Percentiles rank a stretch among this genome's conserved stretches.
phyloP scores from a whole-genome alignment of 2,329 filamentous ascomycete genomes.

The Phyllosticta ampelicida region DNA sequence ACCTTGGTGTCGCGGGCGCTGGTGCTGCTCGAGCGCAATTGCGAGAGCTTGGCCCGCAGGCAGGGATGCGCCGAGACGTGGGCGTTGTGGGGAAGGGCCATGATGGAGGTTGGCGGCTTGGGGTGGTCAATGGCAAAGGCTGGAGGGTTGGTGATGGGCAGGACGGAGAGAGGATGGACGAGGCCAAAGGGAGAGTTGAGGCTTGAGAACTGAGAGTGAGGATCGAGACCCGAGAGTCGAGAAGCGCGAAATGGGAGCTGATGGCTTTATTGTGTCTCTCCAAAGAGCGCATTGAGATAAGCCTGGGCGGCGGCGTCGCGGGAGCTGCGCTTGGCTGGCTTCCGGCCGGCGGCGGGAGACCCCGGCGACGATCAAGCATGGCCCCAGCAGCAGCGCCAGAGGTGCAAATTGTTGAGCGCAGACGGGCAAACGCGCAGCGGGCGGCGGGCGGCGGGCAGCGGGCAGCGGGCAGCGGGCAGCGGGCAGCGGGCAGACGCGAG shows the following conservation, averaged over 20 bases:
- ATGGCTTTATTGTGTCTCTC: background rate
- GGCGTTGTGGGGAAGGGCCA: constrained; percentile 42
- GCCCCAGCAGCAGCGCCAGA: background rate
- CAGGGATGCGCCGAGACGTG: constrained; percentile 82
- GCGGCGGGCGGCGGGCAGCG: too few species aligned
- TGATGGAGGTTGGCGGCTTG: constrained; percentile 11
- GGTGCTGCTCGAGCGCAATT: constrained; percentile 65
- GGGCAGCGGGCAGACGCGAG: too few species aligned
- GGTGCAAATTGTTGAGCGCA: background rate
- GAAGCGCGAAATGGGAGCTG: too few species aligned
- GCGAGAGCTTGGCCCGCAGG: constrained; percentile 76
- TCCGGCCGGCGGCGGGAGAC: constrained; percentile 1
- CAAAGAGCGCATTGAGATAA: background rate
- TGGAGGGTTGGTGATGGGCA: too few species aligned
- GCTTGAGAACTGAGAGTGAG: background rate
- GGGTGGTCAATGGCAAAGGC: too few species aligned
- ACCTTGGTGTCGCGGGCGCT: constrained; percentile 65
- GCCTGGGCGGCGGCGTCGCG: constrained; percentile 3
- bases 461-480: too few species aligned
- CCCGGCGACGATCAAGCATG: constrained; percentile 2
- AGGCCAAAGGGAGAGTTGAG: too few species aligned
- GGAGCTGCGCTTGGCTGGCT: constrained; percentile 1
- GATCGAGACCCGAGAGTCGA: background rate
- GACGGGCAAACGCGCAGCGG: too few species aligned
- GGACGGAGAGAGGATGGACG: too few species aligned